Percentiles rank a stretch among this genome's conserved stretches.
These are phyloP conservation scores for Orbilia javanica DNA, from an alignment of 2,329 filamentous ascomycete genomes.

Conservation along the genomic window DNA sequence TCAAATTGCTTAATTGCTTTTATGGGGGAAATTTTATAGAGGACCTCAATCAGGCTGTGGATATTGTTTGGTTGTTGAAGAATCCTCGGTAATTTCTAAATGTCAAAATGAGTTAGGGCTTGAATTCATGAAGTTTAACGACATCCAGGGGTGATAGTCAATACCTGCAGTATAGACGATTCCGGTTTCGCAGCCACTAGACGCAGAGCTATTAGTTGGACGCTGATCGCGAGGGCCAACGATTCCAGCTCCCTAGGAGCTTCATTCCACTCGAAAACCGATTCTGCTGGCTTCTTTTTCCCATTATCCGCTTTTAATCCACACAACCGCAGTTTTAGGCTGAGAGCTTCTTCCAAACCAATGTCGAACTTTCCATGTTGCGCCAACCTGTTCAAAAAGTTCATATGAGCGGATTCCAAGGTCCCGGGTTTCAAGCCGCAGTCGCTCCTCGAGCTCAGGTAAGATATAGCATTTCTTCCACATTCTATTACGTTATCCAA, in stretches of 20 bases:
- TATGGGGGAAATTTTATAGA: conserved; percentile 12
- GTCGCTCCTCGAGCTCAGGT: conserved; percentile 37
- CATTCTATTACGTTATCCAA: conserved; percentile 51
- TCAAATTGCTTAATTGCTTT: conserved; percentile 52
- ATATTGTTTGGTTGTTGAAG: conserved; percentile 34
- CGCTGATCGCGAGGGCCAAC: conserved; percentile 30
- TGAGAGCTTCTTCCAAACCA: conserved; percentile 43
- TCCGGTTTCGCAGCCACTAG: conserved; percentile 43
- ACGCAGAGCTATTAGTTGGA: conserved; percentile 45
- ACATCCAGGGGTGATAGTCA: not conserved
- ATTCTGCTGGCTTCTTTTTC: conserved; percentile 30
- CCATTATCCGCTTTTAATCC: not conserved
- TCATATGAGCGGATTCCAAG: conserved; percentile 49
- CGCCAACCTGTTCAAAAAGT: conserved; percentile 49
- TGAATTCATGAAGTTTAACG: not conserved
- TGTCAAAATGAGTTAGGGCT: not conserved
- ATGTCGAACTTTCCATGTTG: conserved; percentile 49
- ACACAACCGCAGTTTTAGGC: conserved; percentile 33
- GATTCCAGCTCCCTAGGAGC: conserved; percentile 36
- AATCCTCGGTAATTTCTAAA: conserved; percentile 46
- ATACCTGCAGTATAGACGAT: conserved; percentile 25
- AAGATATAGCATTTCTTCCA: conserved; percentile 44
- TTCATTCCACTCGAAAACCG: conserved; percentile 34
- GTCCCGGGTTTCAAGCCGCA: conserved; percentile 46
- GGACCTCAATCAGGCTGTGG: conserved; percentile 32